Percentiles rank a stretch among this genome's conserved stretches.
Conservation (phyloP, 352 stramenopile species). For the Elongisporangium undulatum region DNA sequence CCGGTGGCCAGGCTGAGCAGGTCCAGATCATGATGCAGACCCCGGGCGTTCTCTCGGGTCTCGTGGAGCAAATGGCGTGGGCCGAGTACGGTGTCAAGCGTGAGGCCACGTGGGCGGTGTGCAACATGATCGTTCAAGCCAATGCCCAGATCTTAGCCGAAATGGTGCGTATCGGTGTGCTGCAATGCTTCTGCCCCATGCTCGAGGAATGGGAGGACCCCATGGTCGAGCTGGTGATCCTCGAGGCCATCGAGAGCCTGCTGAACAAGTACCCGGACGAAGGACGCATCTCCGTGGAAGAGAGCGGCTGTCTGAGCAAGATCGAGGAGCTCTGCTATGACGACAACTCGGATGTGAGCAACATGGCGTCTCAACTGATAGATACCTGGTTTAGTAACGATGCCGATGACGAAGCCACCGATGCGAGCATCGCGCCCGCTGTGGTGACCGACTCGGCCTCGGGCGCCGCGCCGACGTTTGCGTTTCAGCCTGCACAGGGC, state of each 20-base stretch:
- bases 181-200: conserved; percentile 67
- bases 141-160: conserved; percentile 52
- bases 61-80: conserved; percentile 86
- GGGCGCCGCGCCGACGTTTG: conserved; percentile 34
- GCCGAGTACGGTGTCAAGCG: conserved; percentile 82
- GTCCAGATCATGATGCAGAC: conserved; percentile 73
- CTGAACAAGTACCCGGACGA: conserved; percentile 61
- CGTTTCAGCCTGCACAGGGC: conserved; percentile 66
- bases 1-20: conserved; percentile 65
- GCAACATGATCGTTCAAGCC: conserved; percentile 80
- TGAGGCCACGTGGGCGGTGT: conserved; percentile 84
- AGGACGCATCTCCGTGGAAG: conserved; percentile 64
- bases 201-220: conserved; percentile 84
- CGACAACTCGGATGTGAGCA: conserved; percentile 75
- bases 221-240: conserved; percentile 82
- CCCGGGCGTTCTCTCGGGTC: conserved; percentile 47
- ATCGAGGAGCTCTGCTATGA: conserved; percentile 85
- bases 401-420: conserved; percentile 39
- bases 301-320: conserved; percentile 69
- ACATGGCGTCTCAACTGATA: conserved; percentile 68
- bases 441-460: conserved; percentile 26
- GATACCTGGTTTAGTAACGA: conserved; percentile 73
- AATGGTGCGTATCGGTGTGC: conserved; percentile 65
- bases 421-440: conserved; percentile 37
- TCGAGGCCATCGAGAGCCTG: conserved; percentile 73